Conservation (phyloP, 805 yeast species). For the Yarrowia osloensis region DNA sequence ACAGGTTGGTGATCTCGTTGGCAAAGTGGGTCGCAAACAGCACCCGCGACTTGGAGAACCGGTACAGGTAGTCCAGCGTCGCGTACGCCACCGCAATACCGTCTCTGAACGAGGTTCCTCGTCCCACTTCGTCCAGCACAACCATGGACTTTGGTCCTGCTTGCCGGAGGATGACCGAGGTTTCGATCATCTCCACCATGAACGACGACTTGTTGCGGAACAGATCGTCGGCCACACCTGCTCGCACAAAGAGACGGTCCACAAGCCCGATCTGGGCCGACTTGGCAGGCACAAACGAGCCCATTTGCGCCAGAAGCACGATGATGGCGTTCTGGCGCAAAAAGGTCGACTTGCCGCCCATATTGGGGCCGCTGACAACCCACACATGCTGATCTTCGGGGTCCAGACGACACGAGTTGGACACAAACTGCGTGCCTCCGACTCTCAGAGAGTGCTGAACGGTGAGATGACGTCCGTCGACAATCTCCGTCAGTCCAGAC, state of each 20-base stretch:
- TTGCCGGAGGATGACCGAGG: conserved; percentile 64
- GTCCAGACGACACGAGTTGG: conserved; percentile 48
- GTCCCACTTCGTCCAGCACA: conserved; percentile 82
- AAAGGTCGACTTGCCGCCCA: conserved; percentile 85
- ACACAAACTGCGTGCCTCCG: conserved; percentile 51
- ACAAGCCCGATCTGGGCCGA: conserved; percentile 65
- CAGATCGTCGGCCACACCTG: conserved; percentile 79
- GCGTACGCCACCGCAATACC: conserved; percentile 87
- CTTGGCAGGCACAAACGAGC: conserved; percentile 72
- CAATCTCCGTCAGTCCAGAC: conserved; percentile 51
- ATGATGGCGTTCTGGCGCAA: conserved; percentile 71
- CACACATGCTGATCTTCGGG: conserved; percentile 44
- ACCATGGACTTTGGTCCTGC: conserved; percentile 72
- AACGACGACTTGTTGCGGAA: conserved; percentile 81
- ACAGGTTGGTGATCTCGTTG: conserved; percentile 50
- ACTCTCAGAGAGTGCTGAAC: conserved; percentile 73
- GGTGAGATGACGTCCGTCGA: conserved; percentile 77
- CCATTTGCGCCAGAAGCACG: conserved; percentile 72
- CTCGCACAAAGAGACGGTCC: conserved; percentile 75
- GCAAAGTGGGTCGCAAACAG: conserved; percentile 92
- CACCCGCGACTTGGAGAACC: conserved; percentile 62
- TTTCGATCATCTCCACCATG: conserved; percentile 91
- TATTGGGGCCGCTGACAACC: conserved; percentile 86
- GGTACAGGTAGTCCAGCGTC: conserved; percentile 57
- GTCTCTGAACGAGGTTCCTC: conserved; percentile 85